Evolutionary conservation across 2,329 filamentous ascomycete species (phyloP).

Genomic region (Epichloe elymi): DNA sequence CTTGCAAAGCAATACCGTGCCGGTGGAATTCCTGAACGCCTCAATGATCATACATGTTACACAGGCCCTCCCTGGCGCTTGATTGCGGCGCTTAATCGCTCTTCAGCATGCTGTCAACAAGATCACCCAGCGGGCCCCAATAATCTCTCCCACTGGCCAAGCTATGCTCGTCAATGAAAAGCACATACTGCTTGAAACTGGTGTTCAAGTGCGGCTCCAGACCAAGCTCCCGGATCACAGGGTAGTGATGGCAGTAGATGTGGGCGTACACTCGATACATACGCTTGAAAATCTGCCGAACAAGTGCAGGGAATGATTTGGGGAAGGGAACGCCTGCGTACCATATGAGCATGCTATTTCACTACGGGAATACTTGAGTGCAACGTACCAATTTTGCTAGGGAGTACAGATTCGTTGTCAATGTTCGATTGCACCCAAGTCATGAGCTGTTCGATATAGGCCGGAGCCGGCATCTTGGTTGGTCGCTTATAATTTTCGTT

Average conservation of each 20-base stretch:
- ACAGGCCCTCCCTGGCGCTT: not conserved
- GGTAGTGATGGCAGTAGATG: slow-evolving; percentile 99
- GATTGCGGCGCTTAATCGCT: slow-evolving; percentile 50
- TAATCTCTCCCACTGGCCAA: slow-evolving; percentile 90
- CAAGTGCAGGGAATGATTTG: slow-evolving; percentile 75
- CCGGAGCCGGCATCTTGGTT: slow-evolving; percentile 94
- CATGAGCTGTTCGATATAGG: slow-evolving; percentile 97
- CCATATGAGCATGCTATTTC: not conserved
- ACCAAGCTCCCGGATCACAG: slow-evolving; percentile 85
- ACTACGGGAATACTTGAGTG: not conserved
- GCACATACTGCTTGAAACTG: slow-evolving; percentile 98
- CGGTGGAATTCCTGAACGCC: slow-evolving; percentile 11
- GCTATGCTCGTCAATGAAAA: slow-evolving; percentile 95
- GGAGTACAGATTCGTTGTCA: slow-evolving; percentile 89
- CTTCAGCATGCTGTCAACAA: slow-evolving; percentile 95
- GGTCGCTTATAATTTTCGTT: slow-evolving; percentile 85
- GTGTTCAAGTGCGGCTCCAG: slow-evolving; percentile 97
- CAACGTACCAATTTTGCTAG: slow-evolving; percentile 67
- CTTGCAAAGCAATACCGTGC: not conserved
- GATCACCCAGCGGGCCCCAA: slow-evolving; percentile 87
- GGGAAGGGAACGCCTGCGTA: slow-evolving; percentile 74
- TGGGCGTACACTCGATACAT: slow-evolving; percentile 98
- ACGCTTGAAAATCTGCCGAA: slow-evolving; percentile 96
- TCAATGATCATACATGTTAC: slow-evolving; percentile 7
- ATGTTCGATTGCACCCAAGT: slow-evolving; percentile 91